Conservation (phyloP, 2,329 filamentous ascomycete genomes). For the Metarhizium robertsii region DNA sequence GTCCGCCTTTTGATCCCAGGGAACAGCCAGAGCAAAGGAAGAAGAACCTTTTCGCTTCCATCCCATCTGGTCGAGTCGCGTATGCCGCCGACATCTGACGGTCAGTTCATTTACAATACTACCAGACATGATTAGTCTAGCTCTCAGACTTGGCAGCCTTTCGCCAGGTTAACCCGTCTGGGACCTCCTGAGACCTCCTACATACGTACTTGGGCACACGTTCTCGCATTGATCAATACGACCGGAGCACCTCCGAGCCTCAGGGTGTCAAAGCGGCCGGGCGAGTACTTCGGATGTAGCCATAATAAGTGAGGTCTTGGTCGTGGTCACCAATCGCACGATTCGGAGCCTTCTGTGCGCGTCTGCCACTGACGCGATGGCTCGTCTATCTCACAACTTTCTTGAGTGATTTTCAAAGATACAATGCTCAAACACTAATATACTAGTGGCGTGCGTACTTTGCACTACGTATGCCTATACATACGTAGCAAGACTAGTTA, state of each 20-base stretch:
- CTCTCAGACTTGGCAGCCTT: background rate
- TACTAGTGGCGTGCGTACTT: no score
- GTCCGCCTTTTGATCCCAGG: background rate
- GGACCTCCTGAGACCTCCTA: background rate
- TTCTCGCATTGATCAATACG: background rate
- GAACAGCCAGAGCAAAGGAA: background rate
- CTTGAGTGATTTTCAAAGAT: no score
- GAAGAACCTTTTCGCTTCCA: background rate
- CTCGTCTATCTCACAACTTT: background rate
- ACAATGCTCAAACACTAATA: no score
- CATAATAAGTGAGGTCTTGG: background rate
- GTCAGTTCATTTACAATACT: background rate
- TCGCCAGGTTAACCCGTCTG: background rate
- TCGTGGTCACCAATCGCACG: constrained; percentile 5
- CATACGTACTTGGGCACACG: background rate
- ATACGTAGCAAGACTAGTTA: no score
- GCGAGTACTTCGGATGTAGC: background rate
- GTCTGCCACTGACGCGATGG: constrained; percentile 7
- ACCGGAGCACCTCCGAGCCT: background rate
- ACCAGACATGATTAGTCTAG: background rate
- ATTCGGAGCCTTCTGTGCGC: background rate
- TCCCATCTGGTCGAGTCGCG: background rate
- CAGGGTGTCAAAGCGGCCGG: background rate
- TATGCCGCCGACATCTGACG: background rate
- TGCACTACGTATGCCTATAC: background rate